These are phyloP conservation scores for Starmerella roubikii DNA, from an alignment of 805 yeast genomes.

Conservation along the genomic window DNA sequence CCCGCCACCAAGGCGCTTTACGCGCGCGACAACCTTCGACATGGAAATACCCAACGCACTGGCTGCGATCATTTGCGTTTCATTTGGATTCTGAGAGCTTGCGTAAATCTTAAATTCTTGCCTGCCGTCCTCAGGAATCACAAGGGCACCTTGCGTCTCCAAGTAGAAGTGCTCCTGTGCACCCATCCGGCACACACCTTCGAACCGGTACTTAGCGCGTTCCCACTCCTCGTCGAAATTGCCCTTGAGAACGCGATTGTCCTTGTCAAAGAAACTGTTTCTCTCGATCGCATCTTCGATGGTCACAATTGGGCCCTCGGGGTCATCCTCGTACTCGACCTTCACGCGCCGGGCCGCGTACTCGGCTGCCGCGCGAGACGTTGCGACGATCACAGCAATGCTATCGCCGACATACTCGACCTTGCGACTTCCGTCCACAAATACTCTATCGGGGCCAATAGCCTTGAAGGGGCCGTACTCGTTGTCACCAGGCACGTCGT, in stretches of 20 bases:
- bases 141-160: slow-evolving; percentile 35
- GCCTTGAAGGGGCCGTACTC: slow-evolving; percentile 31
- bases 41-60: slow-evolving; percentile 33
- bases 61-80: slow-evolving; percentile 33
- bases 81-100: slow-evolving; percentile 35
- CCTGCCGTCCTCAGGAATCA: slow-evolving; percentile 33
- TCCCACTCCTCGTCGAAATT: slow-evolving; percentile 31
- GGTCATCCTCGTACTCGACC: slow-evolving; percentile 31
- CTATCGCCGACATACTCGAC: slow-evolving; percentile 34
- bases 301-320: slow-evolving; percentile 26
- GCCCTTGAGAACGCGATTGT: slow-evolving; percentile 29
- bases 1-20: slow-evolving; percentile 37
- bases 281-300: slow-evolving; percentile 34
- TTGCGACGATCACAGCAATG: slow-evolving; percentile 33
- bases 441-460: slow-evolving; percentile 31
- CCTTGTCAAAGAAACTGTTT: slow-evolving; percentile 30
- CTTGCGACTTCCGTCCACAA: slow-evolving; percentile 31
- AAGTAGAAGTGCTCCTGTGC: slow-evolving; percentile 40
- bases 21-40: slow-evolving; percentile 30
- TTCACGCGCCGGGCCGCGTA: slow-evolving; percentile 32
- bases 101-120: slow-evolving; percentile 32
- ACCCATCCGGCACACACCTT: slow-evolving; percentile 31
- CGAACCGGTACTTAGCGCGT: slow-evolving; percentile 26
- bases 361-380: slow-evolving; percentile 30
- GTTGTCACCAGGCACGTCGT: slow-evolving; percentile 30